These are phyloP conservation scores for Bolboschoenoplectus hybrid DNA, from an alignment of 202 grass and related monocot species.

Conservation along the genomic window DNA sequence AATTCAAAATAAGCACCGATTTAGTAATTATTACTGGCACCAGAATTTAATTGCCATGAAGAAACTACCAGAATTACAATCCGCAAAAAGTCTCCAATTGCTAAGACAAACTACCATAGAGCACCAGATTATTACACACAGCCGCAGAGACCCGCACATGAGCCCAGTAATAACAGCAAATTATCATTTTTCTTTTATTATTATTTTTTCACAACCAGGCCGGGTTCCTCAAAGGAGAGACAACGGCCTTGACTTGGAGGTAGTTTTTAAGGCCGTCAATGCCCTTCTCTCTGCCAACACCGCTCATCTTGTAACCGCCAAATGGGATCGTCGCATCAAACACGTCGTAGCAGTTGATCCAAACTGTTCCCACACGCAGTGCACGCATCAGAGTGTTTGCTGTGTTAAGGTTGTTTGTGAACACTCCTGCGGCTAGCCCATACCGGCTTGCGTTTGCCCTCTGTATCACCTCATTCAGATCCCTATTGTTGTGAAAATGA, in stretches of 20 bases:
- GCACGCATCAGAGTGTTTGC: conserved; percentile 84
- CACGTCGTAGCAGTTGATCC: conserved; percentile 90
- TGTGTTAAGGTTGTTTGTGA: conserved; percentile 81
- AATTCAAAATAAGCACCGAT: not conserved
- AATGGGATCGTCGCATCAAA: conserved; percentile 86
- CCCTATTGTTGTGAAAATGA: conserved; percentile 43
- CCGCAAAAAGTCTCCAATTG: not conserved
- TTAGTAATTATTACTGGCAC: conserved; percentile 8
- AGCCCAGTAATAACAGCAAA: not conserved
- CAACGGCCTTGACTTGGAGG: conserved; percentile 76
- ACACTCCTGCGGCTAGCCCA: conserved; percentile 81
- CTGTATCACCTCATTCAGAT: conserved; percentile 82
- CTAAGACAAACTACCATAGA: not conserved
- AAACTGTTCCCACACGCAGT: conserved; percentile 60
- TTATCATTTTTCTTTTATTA: not conserved
- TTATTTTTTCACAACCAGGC: conserved; percentile 62
- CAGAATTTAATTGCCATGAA: not conserved
- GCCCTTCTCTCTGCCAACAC: conserved; percentile 88
- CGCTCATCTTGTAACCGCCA: conserved; percentile 95
- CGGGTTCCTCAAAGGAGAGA: conserved; percentile 63
- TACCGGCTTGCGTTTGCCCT: conserved; percentile 68
- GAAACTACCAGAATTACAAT: not conserved
- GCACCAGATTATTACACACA: conserved; percentile 25
- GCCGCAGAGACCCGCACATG: not conserved
- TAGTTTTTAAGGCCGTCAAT: conserved; percentile 94